Base-by-base conservation (phyloP, 2,329 filamentous ascomycete species). In the Neodidymelliopsis sp. region DNA sequence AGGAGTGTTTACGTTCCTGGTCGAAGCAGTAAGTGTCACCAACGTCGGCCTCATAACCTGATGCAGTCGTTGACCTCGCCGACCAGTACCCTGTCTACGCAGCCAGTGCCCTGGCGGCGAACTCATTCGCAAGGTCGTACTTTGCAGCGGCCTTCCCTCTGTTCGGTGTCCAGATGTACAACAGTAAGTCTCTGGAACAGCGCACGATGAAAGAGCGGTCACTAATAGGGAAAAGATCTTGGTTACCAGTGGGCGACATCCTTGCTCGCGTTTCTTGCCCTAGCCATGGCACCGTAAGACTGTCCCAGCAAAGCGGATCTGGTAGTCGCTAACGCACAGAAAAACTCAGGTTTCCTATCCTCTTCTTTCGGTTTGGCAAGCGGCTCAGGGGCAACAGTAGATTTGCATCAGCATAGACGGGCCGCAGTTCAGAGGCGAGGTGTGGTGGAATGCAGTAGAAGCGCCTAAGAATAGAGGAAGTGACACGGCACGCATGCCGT, bases 1-100 rank as follows among this genome's bases (percentile, higher is more conserved):
- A 47, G 90, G 91, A 41, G 84, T 95, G 58, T 96, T 96, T 72
- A 95, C 91, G 10, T 96, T 95, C 75, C 77, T 95, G 56, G 90
- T 93, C 9, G 84, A 87, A 60, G 74, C 72, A 59, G 75, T 78
- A 64, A 68, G 75, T 74, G 18, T 30, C 29, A 55, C 62, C 59
- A 60, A 41, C 58, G 65, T 53, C 63, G 61, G 58, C 51, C 44
- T 50, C 44, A 49, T 36, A 37, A 16, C 23, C 54, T 58, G 53
- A 45, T 52, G 40, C 39, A 56, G 42, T 20, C 39, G 31, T 44
- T 69, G 58, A 69, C 64, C 24, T 60, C 51, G 59, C 42, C 52
- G 56, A 63, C 47, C 51, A 76, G 75, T 78, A 79, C 64, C 76
- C 77, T 53, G 58, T 79, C 23, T 80, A 79, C 64, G 77, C 77